Conservation (phyloP, 257 asterid genomes). For the Solanum chiquidenum region DNA sequence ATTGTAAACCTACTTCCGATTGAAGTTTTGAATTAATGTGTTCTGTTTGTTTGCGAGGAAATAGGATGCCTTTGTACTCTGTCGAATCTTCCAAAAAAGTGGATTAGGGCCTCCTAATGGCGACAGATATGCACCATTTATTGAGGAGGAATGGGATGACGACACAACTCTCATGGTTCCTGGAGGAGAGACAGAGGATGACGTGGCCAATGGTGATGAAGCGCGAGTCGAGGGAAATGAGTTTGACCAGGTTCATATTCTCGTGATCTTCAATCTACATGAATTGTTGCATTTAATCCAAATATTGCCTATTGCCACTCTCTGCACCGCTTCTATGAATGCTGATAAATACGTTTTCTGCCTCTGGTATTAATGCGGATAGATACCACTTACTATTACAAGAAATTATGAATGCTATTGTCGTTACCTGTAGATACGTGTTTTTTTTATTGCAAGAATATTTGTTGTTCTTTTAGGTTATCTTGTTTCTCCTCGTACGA, state of each 20-base stretch:
- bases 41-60: constrained; percentile 31
- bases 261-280: background rate
- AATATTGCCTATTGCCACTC: background rate
- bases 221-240: constrained; percentile 34
- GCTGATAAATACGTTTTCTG: background rate
- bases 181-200: constrained; percentile 70
- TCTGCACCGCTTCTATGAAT: background rate
- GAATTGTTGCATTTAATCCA: background rate
- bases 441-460: background rate
- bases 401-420: background rate
- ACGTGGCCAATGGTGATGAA: constrained; percentile 63
- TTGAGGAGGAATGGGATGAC: constrained; percentile 96
- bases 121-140: constrained; percentile 87
- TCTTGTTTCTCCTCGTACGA: background rate
- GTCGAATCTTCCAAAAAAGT: constrained; percentile 93
- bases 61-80: constrained; percentile 90
- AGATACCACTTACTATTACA: background rate
- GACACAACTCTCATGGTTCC: constrained; percentile 45
- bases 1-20: background rate
- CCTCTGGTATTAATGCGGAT: background rate
- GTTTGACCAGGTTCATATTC: constrained; percentile 49
- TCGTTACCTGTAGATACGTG: background rate
- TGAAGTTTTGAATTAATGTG: constrained; percentile 12
- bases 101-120: constrained; percentile 97
- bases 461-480: background rate